Conservation (phyloP, 805 yeast genomes). For the Metschnikowia corniflorae region DNA sequence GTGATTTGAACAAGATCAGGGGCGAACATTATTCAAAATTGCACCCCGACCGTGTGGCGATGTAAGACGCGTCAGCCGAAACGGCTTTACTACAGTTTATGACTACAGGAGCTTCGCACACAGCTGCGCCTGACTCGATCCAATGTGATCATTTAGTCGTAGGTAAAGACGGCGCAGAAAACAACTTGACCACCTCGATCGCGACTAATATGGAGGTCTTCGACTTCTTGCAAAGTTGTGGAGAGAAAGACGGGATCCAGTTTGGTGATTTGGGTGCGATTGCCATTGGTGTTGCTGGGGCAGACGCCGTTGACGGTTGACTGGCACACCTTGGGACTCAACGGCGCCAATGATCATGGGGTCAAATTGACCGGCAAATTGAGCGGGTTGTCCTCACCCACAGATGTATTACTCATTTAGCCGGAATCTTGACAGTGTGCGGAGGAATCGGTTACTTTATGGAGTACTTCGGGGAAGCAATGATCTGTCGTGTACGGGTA, state of each 20-base stretch:
- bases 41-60: slow-evolving; percentile 96
- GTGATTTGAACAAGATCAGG: slow-evolving; percentile 55
- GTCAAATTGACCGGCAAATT: slow-evolving; percentile 87
- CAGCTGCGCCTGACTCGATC: slow-evolving; percentile 91
- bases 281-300: slow-evolving; percentile 99
- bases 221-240: slow-evolving; percentile 89
- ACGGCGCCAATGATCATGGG: slow-evolving; percentile 93
- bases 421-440: slow-evolving; percentile 89
- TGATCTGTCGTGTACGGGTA: slow-evolving; percentile 92
- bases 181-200: slow-evolving; percentile 77
- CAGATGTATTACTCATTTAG: slow-evolving; percentile 93
- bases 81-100: slow-evolving; percentile 98
- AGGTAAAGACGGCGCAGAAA: slow-evolving; percentile 88
- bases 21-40: slow-evolving; percentile 89
- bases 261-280: slow-evolving; percentile 98
- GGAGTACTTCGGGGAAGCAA: slow-evolving; percentile 97
- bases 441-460: slow-evolving; percentile 98
- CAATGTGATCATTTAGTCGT: slow-evolving; percentile 98
- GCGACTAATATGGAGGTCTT: slow-evolving; percentile 91
- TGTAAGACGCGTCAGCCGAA: slow-evolving; percentile 99
- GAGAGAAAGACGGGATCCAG: slow-evolving; percentile 92
- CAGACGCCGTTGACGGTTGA: slow-evolving; percentile 98
- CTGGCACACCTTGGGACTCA: slow-evolving; percentile 98
- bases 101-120: slow-evolving; percentile 87
- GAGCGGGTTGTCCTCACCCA: slow-evolving; percentile 95